Evolutionary conservation across 345 rosid species (phyloP).

Genomic region (Heritiera littoralis): DNA sequence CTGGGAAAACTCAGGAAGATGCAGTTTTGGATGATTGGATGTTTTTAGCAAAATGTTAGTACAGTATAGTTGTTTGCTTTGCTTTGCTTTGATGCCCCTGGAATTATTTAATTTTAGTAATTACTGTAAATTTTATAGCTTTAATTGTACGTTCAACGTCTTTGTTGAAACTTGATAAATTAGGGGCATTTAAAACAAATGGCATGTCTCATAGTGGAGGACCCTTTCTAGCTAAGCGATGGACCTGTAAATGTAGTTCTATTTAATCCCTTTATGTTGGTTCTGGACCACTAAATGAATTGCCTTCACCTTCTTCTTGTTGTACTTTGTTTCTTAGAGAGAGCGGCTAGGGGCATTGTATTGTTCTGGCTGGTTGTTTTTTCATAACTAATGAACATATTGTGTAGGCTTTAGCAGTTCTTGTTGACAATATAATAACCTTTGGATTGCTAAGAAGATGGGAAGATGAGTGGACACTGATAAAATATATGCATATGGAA

Average conservation of each 20-base stretch:
- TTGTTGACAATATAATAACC: not conserved
- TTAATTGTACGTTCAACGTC: not conserved
- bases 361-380: not conserved
- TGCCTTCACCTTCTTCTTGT: not conserved
- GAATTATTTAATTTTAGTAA: not conserved
- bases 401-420: not conserved
- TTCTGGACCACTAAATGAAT: not conserved
- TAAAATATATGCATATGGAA: not conserved
- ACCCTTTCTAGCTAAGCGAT: conserved; percentile 10
- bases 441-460: not conserved
- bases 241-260: not conserved
- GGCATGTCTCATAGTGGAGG: not conserved
- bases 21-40: not conserved
- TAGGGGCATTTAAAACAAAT: not conserved
- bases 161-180: not conserved
- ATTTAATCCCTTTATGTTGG: not conserved
- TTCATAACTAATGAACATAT: not conserved
- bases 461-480: not conserved
- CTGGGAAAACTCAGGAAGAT: not conserved
- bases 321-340: not conserved
- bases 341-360: not conserved
- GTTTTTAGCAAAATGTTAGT: not conserved
- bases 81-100: not conserved
- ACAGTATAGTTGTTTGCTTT: conserved; percentile 1
- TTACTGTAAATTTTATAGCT: not conserved